Evolutionary conservation across 2,329 filamentous ascomycete species (phyloP).

Genomic region (Ilyonectria mors-panacis): DNA sequence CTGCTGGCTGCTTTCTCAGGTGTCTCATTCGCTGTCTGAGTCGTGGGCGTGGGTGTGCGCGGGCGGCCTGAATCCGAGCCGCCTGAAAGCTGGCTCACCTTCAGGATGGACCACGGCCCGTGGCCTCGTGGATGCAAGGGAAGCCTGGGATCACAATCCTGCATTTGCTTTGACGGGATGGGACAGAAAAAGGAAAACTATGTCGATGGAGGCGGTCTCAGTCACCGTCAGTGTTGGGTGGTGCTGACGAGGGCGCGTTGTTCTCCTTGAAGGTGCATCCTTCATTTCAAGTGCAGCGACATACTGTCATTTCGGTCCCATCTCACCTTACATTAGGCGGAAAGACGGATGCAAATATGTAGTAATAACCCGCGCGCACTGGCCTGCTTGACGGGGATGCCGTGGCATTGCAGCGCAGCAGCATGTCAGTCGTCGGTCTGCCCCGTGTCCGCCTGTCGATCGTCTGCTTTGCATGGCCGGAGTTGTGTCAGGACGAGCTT

Average conservation of each 20-base stretch:
- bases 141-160: conserved; percentile 33
- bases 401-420: conserved; percentile 15
- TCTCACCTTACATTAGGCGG: conserved; percentile 5
- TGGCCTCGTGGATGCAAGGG: conserved; percentile 36
- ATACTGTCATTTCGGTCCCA: neutral
- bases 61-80: conserved; percentile 27
- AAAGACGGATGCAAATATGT: conserved; percentile 4
- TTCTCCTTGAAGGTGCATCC: neutral
- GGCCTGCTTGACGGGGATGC: conserved; percentile 14
- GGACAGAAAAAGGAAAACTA: conserved; percentile 23
- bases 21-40: conserved; percentile 35
- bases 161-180: conserved; percentile 18
- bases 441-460: conserved; percentile 28
- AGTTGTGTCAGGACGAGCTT: conserved; percentile 15
- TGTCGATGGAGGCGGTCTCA: neutral
- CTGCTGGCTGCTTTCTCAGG: conserved; percentile 24
- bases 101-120: conserved; percentile 14
- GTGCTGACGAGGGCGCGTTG: neutral
- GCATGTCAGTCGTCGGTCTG: conserved; percentile 21
- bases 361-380: neutral
- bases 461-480: conserved; percentile 12
- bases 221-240: neutral
- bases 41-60: neutral
- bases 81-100: conserved; percentile 3
- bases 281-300: conserved; percentile 14